These are phyloP conservation scores for Bipolaris sorokiniana DNA, from an alignment of 2,329 filamentous ascomycete species.

Conservation along the genomic window DNA sequence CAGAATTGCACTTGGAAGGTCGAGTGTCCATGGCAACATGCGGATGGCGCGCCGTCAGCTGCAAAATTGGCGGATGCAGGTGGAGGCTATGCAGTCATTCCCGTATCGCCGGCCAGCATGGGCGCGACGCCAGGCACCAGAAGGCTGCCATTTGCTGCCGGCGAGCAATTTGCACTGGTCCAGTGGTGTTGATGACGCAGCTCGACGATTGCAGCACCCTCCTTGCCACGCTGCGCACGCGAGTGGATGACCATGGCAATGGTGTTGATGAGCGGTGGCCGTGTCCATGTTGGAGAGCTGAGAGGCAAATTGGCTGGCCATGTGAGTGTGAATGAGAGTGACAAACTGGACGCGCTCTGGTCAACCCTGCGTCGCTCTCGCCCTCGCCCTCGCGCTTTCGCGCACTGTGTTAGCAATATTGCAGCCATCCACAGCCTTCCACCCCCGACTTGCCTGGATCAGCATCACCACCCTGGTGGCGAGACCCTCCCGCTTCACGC, in stretches of 20 bases:
- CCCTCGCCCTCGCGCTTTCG: background rate
- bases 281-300: too few relatives aligned
- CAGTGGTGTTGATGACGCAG: conserved; percentile 17
- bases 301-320: conserved; percentile 16
- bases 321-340: conserved; percentile 28
- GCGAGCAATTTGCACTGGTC: conserved; percentile 30
- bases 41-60: conserved; percentile 11
- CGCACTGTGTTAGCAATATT: conserved; percentile 8
- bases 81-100: conserved; percentile 34
- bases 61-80: conserved; percentile 14
- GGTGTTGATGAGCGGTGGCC: background rate
- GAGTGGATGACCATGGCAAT: conserved; percentile 2
- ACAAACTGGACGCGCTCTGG: background rate
- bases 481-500: background rate
- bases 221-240: conserved; percentile 1
- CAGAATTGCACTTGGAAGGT: background rate
- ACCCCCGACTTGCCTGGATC: conserved; percentile 3
- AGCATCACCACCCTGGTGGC: conserved; percentile 8
- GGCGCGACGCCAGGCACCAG: conserved; percentile 28
- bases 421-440: background rate
- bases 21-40: conserved; percentile 4
- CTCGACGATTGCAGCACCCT: conserved; percentile 15
- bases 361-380: conserved; percentile 5
- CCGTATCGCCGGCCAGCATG: conserved; percentile 16
- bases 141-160: conserved; percentile 28